Evolutionary conservation across 2,329 filamentous ascomycete species (phyloP).

Genomic region (Penicillium occitanis): DNA sequence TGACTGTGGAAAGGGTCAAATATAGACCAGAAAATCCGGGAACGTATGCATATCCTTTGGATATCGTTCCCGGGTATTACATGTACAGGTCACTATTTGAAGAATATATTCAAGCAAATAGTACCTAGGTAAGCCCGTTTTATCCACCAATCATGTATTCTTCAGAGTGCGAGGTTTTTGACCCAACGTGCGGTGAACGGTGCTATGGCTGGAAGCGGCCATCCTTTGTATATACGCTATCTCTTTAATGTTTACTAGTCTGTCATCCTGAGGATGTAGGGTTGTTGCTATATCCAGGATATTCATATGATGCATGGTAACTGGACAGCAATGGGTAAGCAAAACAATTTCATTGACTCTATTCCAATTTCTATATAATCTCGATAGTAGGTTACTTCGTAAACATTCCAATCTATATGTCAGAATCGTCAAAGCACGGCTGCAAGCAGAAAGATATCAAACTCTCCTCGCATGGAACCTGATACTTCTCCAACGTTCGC

Average conservation of each 20-base stretch:
- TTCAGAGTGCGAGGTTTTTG: not conserved
- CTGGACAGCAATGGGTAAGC: not conserved
- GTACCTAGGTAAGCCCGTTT: not conserved
- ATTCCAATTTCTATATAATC: not conserved
- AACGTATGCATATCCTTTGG: not conserved
- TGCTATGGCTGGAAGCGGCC: too few species aligned
- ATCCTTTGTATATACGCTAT: too few species aligned
- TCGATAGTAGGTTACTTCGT: not conserved
- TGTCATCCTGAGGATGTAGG: too few species aligned
- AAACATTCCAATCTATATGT: not conserved
- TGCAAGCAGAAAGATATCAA: slow-evolving; percentile 5
- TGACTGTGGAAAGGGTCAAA: not conserved
- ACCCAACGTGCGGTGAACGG: not conserved
- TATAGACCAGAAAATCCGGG: not conserved
- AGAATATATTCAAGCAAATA: not conserved
- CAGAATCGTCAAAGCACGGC: not conserved
- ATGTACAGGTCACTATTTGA: not conserved
- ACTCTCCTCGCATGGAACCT: slow-evolving; percentile 8
- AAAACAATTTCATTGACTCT: not conserved
- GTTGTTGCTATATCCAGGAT: too few species aligned
- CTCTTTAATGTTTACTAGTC: too few species aligned
- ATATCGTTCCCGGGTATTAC: not conserved
- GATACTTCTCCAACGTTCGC: not conserved
- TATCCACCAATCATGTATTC: not conserved
- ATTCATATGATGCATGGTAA: not conserved